phyloP scores from a whole-genome alignment of 345 rosid genomes.

The Jatropha curcas region DNA sequence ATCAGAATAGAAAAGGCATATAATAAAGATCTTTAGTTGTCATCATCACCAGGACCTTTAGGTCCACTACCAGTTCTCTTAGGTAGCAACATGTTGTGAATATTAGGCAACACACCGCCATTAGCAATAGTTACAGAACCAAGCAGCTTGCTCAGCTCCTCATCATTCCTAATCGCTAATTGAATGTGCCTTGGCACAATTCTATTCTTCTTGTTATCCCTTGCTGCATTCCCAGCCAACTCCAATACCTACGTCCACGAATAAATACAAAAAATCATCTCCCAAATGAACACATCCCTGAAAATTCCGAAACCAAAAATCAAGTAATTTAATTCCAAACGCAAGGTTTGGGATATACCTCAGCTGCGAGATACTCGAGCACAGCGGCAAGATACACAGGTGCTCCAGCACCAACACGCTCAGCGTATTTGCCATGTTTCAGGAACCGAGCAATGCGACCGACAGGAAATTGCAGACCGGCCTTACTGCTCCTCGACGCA shows the following conservation, averaged over 20 bases:
- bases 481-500: conserved; percentile 21
- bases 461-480: conserved; percentile 28
- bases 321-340: neutral
- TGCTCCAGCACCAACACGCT: conserved; percentile 30
- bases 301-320: too few species aligned
- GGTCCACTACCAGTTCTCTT: neutral
- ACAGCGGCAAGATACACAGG: conserved; percentile 19
- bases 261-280: neutral
- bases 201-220: conserved; percentile 38
- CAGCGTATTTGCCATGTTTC: conserved; percentile 33
- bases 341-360: neutral
- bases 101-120: conserved; percentile 30
- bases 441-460: conserved; percentile 33
- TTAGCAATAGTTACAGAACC: conserved; percentile 24
- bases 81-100: conserved; percentile 26
- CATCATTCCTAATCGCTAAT: conserved; percentile 35
- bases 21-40: neutral
- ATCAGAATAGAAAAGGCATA: neutral
- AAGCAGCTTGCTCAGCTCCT: conserved; percentile 27
- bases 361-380: conserved; percentile 17
- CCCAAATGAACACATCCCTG: too few species aligned
- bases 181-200: conserved; percentile 37
- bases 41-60: neutral
- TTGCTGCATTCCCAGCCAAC: conserved; percentile 43
- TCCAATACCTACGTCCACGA: conserved; percentile 26